Conservation (phyloP, 768 basidiomycete species). For the Xanthoconium stramineum region DNA sequence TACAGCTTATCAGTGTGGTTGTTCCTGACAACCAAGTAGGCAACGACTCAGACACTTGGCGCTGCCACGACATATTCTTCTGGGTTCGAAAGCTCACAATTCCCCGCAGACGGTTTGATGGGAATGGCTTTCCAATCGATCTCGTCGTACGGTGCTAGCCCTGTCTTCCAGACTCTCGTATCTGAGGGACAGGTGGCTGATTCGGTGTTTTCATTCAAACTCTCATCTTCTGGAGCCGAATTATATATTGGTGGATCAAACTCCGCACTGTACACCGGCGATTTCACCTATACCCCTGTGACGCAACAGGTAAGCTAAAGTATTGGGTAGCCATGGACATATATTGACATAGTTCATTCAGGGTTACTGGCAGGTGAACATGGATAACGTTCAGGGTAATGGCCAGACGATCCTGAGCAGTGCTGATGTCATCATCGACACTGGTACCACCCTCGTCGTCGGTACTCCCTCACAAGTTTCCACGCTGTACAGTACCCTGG, state of each 20-base stretch:
- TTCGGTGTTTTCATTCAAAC: constrained; percentile 26
- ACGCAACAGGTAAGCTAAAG: constrained; percentile 15
- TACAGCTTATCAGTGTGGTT: background rate
- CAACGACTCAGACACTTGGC: constrained; percentile 3
- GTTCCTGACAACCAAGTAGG: constrained; percentile 5
- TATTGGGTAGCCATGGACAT: background rate
- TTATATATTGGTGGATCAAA: constrained; percentile 42
- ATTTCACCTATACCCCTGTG: constrained; percentile 31
- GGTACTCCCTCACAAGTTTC: background rate
- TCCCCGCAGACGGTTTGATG: constrained; percentile 14
- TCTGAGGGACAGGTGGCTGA: constrained; percentile 9
- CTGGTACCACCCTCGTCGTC: constrained; percentile 14
- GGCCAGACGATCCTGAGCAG: background rate
- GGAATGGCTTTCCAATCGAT: constrained; percentile 31
- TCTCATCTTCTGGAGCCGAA: constrained; percentile 24
- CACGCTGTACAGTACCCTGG: background rate
- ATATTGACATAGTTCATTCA: constrained; percentile 1
- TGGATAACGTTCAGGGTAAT: constrained; percentile 1
- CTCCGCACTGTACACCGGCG: constrained; percentile 34
- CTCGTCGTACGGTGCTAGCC: constrained; percentile 22
- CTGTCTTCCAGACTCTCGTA: constrained; percentile 30
- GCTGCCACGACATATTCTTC: constrained; percentile 4
- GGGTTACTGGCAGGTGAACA: constrained; percentile 11
- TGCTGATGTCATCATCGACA: constrained; percentile 11
- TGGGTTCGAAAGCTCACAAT: background rate